A percentile compares a stretch with the other conserved stretches of the same genome.
phyloP scores from a whole-genome alignment of 2,329 filamentous ascomycete species.

The Orbilia quercus region DNA sequence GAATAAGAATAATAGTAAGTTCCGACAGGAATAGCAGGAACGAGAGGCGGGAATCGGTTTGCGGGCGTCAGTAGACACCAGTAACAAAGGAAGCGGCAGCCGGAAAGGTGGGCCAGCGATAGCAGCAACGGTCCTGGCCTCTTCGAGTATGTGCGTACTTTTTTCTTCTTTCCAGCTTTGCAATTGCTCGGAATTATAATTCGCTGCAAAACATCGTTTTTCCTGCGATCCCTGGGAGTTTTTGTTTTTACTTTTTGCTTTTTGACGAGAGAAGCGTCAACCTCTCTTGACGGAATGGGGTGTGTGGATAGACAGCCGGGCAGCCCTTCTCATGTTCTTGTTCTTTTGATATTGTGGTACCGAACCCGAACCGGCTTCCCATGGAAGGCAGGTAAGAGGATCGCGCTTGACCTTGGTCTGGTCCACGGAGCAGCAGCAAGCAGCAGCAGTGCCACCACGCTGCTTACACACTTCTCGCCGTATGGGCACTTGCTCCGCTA shows the following conservation, averaged over 20 bases:
- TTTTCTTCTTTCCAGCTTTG: conserved; percentile 35
- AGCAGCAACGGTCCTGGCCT: conserved; percentile 46
- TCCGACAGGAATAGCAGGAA: conserved; percentile 54
- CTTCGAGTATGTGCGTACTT: conserved; percentile 51
- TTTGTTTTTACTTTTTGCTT: too few species aligned
- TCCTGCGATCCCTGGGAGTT: conserved; percentile 43
- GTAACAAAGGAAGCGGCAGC: conserved; percentile 55
- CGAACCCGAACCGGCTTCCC: conserved; percentile 55
- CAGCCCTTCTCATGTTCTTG: conserved; percentile 24
- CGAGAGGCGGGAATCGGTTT: conserved; percentile 43
- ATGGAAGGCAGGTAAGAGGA: conserved; percentile 55
- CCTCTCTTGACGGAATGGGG: conserved; percentile 37
- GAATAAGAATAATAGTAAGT: conserved; percentile 37
- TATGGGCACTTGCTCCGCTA: conserved; percentile 4
- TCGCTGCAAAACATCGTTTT: conserved; percentile 37
- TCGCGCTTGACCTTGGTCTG: conserved; percentile 55
- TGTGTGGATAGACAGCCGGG: too few species aligned
- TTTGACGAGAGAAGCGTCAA: conserved; percentile 25
- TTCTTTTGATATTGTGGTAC: conserved; percentile 49
- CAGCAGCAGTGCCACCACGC: conserved; percentile 55
- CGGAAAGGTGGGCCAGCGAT: conserved; percentile 52
- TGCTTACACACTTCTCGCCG: conserved; percentile 17
- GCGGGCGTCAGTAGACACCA: conserved; percentile 37
- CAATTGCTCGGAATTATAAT: conserved; percentile 24
- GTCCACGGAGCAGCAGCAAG: background rate